Evolutionary conservation across 345 rosid genomes (phyloP).

Genomic region (Psidium guajava): DNA sequence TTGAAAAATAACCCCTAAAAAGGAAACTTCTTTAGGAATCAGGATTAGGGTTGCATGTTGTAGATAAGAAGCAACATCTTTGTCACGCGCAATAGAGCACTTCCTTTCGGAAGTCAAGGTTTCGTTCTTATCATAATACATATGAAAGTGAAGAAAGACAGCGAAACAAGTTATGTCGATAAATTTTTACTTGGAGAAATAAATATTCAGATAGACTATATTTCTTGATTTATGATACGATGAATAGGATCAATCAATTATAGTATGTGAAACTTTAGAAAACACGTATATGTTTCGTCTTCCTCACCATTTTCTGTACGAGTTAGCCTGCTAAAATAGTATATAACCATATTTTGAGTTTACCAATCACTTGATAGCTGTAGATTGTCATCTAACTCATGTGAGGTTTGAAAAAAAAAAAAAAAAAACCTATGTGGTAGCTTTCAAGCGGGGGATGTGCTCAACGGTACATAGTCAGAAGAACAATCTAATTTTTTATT

Average conservation of each 20-base stretch:
- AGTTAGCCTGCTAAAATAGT: not conserved
- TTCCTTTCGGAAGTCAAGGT: not conserved
- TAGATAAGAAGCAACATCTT: not conserved
- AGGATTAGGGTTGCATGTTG: not conserved
- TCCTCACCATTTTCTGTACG: not conserved
- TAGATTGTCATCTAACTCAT: not conserved
- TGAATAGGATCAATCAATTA: not conserved
- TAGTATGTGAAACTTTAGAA: not conserved
- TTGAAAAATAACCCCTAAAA: not conserved
- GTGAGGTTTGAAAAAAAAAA: not conserved
- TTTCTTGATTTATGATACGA: not conserved
- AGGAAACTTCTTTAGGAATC: not conserved
- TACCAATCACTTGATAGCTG: not conserved
- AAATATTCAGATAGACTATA: not conserved
- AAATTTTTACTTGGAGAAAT: not conserved
- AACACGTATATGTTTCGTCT: not conserved
- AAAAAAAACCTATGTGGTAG: not conserved
- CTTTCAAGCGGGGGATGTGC: not conserved
- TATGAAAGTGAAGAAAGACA: not conserved
- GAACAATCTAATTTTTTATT: not conserved
- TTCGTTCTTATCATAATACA: not conserved
- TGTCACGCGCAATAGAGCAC: not conserved
- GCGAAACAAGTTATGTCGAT: not conserved
- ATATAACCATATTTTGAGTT: not conserved
- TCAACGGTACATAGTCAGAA: not conserved